Percentiles rank a stretch among this genome's conserved stretches.
Evolutionary conservation across 2,329 filamentous ascomycete genomes (phyloP).

Genomic region (Trichoderma atrobrunneum): DNA sequence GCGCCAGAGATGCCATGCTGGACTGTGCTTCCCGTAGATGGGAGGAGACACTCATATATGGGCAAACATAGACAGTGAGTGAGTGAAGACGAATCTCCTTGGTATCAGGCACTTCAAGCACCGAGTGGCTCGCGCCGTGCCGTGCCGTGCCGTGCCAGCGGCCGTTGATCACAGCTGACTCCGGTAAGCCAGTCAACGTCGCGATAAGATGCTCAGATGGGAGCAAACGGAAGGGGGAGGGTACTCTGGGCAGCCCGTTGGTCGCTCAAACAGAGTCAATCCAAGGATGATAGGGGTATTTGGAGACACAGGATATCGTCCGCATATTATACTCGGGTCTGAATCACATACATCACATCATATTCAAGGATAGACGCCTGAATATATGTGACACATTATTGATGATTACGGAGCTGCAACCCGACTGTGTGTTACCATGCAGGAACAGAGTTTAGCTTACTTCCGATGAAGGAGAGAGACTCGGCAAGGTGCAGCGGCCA

Average conservation of each 20-base stretch:
- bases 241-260: background rate
- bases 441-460: constrained; percentile 18
- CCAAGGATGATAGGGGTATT: too few relatives aligned
- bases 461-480: constrained; percentile 12
- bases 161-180: background rate
- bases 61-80: background rate
- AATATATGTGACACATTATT: constrained; percentile 18
- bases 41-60: background rate
- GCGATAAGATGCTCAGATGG: background rate
- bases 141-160: background rate
- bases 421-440: constrained; percentile 22
- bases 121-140: constrained; percentile 3
- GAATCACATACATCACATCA: background rate
- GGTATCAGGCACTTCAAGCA: background rate
- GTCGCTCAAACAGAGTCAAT: background rate
- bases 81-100: background rate
- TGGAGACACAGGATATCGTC: background rate
- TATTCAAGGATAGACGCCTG: constrained; percentile 11
- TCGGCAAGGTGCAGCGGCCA: constrained; percentile 1
- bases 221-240: background rate
- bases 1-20: constrained; percentile 14
- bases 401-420: constrained; percentile 18
- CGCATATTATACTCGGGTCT: background rate
- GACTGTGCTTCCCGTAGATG: background rate
- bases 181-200: background rate